These are phyloP conservation scores for Prunus yedoensis DNA, from an alignment of 331 rosid species.

Conservation along the genomic window DNA sequence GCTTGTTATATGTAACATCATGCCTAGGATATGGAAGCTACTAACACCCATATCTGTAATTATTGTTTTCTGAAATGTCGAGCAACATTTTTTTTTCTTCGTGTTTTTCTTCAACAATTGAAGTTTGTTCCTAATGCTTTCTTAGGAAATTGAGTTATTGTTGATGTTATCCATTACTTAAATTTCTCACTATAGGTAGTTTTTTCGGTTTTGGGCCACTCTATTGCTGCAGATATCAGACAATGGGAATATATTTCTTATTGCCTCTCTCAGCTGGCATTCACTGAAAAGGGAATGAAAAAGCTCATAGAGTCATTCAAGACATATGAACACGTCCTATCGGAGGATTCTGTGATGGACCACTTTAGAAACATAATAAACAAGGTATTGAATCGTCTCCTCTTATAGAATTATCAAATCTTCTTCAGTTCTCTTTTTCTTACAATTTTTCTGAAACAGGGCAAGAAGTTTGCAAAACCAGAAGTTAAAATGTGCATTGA, in stretches of 20 bases:
- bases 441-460: slow-evolving; percentile 40
- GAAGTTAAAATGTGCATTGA: slow-evolving; percentile 79
- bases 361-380: slow-evolving; percentile 69
- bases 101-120: not conserved
- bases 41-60: not conserved
- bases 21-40: not conserved
- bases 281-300: slow-evolving; percentile 94
- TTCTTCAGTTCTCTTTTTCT: not conserved
- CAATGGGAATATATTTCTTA: slow-evolving; percentile 89
- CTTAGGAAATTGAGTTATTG: not conserved
- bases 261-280: slow-evolving; percentile 93
- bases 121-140: not conserved
- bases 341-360: slow-evolving; percentile 82
- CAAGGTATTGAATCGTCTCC: slow-evolving; percentile 56
- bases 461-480: slow-evolving; percentile 87
- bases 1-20: not conserved
- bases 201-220: not conserved
- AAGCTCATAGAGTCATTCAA: slow-evolving; percentile 82
- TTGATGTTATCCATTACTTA: not conserved
- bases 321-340: slow-evolving; percentile 73
- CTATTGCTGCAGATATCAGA: slow-evolving; percentile 52
- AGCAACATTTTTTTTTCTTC: not conserved
- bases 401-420: slow-evolving; percentile 17
- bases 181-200: slow-evolving; percentile 11
- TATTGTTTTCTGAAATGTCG: not conserved